phyloP scores from a whole-genome alignment of 352 stramenopile genomes.

The Pythium myriotylum region DNA sequence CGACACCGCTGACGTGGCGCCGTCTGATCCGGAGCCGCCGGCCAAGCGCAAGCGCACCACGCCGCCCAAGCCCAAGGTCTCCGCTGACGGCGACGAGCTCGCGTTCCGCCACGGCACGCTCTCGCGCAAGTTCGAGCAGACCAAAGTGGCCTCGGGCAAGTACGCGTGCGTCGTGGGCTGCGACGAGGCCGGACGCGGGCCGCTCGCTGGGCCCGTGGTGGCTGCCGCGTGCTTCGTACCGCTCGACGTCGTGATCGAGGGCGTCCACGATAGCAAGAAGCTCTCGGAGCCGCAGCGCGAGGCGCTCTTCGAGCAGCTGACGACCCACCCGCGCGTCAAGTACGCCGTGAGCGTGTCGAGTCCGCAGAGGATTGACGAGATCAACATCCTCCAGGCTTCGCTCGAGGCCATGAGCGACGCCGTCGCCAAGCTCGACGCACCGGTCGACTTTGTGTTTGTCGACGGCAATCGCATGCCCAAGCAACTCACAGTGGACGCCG shows the following conservation, averaged over 20 bases:
- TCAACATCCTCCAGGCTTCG: slow-evolving; percentile 99
- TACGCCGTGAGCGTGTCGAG: slow-evolving; percentile 87
- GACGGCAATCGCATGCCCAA: slow-evolving; percentile 96
- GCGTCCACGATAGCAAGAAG: slow-evolving; percentile 96
- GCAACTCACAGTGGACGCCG: slow-evolving; percentile 82
- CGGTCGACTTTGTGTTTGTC: slow-evolving; percentile 89
- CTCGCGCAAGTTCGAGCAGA: slow-evolving; percentile 51
- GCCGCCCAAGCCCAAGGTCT: neutral
- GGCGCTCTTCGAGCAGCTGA: slow-evolving; percentile 88
- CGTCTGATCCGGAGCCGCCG: neutral
- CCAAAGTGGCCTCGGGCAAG: slow-evolving; percentile 48
- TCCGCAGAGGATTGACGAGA: slow-evolving; percentile 94
- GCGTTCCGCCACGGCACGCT: slow-evolving; percentile 60
- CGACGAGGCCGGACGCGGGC: slow-evolving; percentile 96
- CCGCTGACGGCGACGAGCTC: slow-evolving; percentile 3
- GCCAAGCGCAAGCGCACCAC: slow-evolving; percentile 10
- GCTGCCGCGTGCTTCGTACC: slow-evolving; percentile 76
- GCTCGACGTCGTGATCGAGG: slow-evolving; percentile 77
- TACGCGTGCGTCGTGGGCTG: slow-evolving; percentile 90
- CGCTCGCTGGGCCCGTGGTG: slow-evolving; percentile 91
- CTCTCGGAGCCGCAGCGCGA: slow-evolving; percentile 95
- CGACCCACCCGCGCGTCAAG: slow-evolving; percentile 69
- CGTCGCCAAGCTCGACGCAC: slow-evolving; percentile 57
- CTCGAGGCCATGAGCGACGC: slow-evolving; percentile 94
- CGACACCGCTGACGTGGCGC: too few relatives aligned